Conservation (phyloP, 345 rosid species). For the Sonneratia caseolaris region DNA sequence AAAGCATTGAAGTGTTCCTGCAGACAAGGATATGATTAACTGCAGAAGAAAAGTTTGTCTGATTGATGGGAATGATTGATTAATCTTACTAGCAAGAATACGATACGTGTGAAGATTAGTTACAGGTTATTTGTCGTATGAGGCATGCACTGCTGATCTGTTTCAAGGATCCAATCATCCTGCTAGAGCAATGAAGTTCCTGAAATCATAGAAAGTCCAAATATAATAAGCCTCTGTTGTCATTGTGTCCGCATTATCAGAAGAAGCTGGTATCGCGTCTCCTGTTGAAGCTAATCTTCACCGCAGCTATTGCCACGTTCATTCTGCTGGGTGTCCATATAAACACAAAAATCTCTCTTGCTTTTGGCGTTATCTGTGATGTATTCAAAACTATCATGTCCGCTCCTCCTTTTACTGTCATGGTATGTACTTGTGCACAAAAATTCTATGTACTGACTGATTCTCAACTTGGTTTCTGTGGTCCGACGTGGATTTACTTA, state of each 20-base stretch:
- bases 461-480: not conserved
- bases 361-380: constrained; percentile 20
- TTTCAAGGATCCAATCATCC: too few relatives aligned
- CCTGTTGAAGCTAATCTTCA: constrained; percentile 7
- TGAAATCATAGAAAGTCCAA: too few relatives aligned
- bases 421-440: constrained; percentile 9
- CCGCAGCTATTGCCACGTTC: not conserved
- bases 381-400: constrained; percentile 31
- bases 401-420: constrained; percentile 21
- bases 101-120: too few relatives aligned
- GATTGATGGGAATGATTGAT: too few relatives aligned
- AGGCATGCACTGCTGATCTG: too few relatives aligned
- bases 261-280: constrained; percentile 12
- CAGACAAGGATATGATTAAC: too few relatives aligned
- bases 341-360: constrained; percentile 3
- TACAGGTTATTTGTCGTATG: too few relatives aligned
- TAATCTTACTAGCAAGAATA: too few relatives aligned
- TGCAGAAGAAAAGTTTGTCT: too few relatives aligned
- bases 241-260: constrained; percentile 10
- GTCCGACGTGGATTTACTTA: too few relatives aligned
- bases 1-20: too few relatives aligned
- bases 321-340: constrained; percentile 16
- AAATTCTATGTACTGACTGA: not conserved
- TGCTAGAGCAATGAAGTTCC: not conserved
- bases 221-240: not conserved